A percentile compares a stretch with the other conserved stretches of the same genome.
Evolutionary conservation across 495 filamentous ascomycete genomes (phyloP).

Genomic region (Lentithecium fluviatile): DNA sequence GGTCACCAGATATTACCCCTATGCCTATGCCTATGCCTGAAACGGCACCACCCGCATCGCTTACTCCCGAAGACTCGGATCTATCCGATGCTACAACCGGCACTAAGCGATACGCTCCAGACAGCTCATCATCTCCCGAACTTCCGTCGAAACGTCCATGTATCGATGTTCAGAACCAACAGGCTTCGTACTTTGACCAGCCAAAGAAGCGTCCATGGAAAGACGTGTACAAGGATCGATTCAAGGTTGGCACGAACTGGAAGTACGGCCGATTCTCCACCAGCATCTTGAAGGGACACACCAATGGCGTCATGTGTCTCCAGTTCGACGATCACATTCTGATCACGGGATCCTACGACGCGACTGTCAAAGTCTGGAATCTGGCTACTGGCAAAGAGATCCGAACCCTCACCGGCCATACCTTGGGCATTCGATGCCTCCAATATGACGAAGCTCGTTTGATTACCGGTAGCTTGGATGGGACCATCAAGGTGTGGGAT

Average conservation of each 20-base stretch:
- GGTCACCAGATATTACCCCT: conserved; percentile 54
- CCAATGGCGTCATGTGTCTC: conserved; percentile 91
- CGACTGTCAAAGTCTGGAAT: conserved; percentile 94
- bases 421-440: conserved; percentile 76
- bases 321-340: conserved; percentile 94
- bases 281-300: conserved; percentile 80
- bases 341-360: conserved; percentile 92
- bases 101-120: conserved; percentile 23
- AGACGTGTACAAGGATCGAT: conserved; percentile 84
- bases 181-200: conserved; percentile 50
- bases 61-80: neutral
- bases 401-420: conserved; percentile 78
- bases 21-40: no score
- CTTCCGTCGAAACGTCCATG: conserved; percentile 31
- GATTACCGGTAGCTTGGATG: conserved; percentile 79
- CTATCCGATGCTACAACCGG: conserved; percentile 4
- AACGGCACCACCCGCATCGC: neutral
- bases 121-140: conserved; percentile 9
- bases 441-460: conserved; percentile 92
- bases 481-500: conserved; percentile 89
- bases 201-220: conserved; percentile 78
- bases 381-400: conserved; percentile 83
- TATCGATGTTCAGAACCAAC: conserved; percentile 26
- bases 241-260: conserved; percentile 92
- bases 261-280: conserved; percentile 85